phyloP scores from a whole-genome alignment of 192 early-diverging fungal species.

The Umbelopsis sp. region DNA sequence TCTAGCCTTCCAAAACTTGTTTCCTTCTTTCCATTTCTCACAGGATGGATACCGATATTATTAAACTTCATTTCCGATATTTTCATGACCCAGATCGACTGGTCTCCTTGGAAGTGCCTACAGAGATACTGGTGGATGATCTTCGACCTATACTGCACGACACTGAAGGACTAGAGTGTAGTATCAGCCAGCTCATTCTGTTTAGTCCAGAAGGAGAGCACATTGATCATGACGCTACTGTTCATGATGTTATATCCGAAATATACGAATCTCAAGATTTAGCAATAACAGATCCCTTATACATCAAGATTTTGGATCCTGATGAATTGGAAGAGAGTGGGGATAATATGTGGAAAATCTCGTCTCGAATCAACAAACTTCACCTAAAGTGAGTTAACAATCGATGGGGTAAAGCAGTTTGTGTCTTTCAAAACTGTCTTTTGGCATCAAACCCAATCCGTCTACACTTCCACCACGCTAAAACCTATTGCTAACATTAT shows the following conservation, averaged over 20 bases:
- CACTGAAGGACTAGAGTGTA: conserved; percentile 10
- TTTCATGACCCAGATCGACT: background rate
- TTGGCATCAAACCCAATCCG: too few relatives aligned
- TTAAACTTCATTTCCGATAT: conserved; percentile 3
- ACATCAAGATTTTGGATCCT: background rate
- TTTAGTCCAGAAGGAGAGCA: conserved; percentile 9
- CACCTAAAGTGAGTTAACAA: conserved; percentile 1
- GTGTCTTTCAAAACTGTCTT: background rate
- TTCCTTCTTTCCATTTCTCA: background rate
- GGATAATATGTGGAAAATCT: conserved; percentile 12
- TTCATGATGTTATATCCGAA: conserved; percentile 8
- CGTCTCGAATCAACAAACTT: conserved; percentile 19
- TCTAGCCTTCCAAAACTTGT: background rate
- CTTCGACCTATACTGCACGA: conserved; percentile 8
- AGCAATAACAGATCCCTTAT: background rate
- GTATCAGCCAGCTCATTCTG: conserved; percentile 10
- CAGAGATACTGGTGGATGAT: conserved; percentile 6
- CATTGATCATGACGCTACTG: conserved; percentile 15
- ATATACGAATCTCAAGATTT: background rate
- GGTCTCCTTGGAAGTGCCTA: background rate
- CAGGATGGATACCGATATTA: conserved; percentile 1
- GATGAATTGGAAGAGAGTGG: background rate
- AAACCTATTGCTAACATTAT: background rate
- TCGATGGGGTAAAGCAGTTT: background rate
- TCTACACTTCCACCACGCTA: too few relatives aligned